Evolutionary conservation across 2,329 filamentous ascomycete species (phyloP).

Genomic region (Aspergillus uvarum): DNA sequence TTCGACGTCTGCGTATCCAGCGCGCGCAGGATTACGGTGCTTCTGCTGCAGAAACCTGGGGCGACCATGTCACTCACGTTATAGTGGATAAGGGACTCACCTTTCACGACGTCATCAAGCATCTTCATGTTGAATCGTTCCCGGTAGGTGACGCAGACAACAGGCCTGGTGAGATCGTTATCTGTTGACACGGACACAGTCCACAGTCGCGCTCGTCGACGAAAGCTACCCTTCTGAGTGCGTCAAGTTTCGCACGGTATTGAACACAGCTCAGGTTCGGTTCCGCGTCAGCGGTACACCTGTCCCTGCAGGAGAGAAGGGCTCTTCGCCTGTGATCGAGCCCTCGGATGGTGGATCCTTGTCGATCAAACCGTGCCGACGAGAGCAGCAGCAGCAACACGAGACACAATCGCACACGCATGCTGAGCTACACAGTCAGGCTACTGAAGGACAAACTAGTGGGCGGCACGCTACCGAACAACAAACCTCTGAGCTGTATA

Average conservation of each 20-base stretch:
- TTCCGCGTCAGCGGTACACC: constrained; percentile 36
- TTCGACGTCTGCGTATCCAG: constrained; percentile 68
- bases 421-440: not conserved
- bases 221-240: constrained; percentile 70
- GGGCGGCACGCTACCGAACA: constrained; percentile 3
- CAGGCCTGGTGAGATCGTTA: not conserved
- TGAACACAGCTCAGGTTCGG: constrained; percentile 60
- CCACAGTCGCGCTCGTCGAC: constrained; percentile 57
- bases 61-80: constrained; percentile 67
- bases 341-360: constrained; percentile 18
- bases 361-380: constrained; percentile 31
- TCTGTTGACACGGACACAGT: constrained; percentile 25
- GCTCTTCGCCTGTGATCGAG: constrained; percentile 12
- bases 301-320: constrained; percentile 10
- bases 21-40: constrained; percentile 76
- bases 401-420: constrained; percentile 5
- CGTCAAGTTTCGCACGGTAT: constrained; percentile 56
- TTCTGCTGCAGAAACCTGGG: constrained; percentile 62
- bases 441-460: not conserved
- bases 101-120: constrained; percentile 62
- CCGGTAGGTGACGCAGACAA: constrained; percentile 43
- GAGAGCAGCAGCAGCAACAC: constrained; percentile 15
- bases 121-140: constrained; percentile 51
- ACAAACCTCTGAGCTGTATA: not conserved
- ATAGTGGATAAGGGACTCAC: constrained; percentile 70